A percentile compares a stretch with the other conserved stretches of the same genome.
These are phyloP conservation scores for Chenopodium album DNA, from an alignment of 148 eudicot species.

Conservation along the genomic window DNA sequence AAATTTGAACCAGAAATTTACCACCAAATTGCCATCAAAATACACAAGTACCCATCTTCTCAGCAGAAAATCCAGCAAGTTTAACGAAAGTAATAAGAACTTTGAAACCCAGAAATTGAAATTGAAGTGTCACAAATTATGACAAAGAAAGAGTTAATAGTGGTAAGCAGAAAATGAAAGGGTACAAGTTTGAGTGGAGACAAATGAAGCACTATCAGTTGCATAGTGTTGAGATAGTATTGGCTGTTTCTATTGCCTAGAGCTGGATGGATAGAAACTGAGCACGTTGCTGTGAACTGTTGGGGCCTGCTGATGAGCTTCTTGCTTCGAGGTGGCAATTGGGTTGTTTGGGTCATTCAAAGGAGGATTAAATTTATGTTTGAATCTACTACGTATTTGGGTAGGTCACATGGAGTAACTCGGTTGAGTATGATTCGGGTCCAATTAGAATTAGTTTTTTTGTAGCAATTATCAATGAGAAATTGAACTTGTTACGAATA, in stretches of 20 bases:
- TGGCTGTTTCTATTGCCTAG: not conserved
- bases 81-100: not conserved
- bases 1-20: not conserved
- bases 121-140: not conserved
- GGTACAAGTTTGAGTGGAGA: conserved; percentile 18
- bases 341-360: too few species aligned
- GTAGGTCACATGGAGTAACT: too few species aligned
- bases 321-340: too few species aligned
- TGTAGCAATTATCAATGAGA: too few species aligned
- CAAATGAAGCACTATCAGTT: conserved; percentile 16
- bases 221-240: not conserved
- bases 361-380: too few species aligned
- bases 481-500: too few species aligned
- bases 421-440: too few species aligned
- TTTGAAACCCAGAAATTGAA: not conserved
- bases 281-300: not conserved
- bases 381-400: too few species aligned
- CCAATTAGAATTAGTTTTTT: too few species aligned
- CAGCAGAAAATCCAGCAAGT: not conserved
- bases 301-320: not conserved
- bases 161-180: not conserved
- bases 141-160: not conserved
- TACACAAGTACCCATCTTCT: too few species aligned
- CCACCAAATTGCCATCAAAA: not conserved
- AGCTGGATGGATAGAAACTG: not conserved